phyloP scores from a whole-genome alignment of 2,329 filamentous ascomycete species.

The Knufia petricola region DNA sequence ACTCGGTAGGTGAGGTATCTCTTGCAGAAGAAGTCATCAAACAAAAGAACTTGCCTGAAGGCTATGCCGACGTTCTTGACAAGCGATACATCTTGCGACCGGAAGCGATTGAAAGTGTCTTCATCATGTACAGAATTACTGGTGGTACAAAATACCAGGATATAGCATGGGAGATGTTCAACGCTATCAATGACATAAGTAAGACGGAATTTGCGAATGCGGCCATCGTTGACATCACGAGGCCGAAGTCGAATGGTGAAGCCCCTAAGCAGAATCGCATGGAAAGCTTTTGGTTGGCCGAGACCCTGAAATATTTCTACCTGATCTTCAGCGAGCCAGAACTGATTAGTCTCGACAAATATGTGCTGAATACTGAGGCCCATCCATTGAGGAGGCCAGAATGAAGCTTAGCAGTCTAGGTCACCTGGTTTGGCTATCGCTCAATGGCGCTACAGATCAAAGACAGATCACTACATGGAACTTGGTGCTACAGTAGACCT shows the following conservation, averaged over 20 bases:
- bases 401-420: no score
- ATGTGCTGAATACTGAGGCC: conserved; percentile 37
- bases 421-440: no score
- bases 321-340: conserved; percentile 35
- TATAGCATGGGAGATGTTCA: conserved; percentile 79
- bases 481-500: no score
- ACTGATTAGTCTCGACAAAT: conserved; percentile 34
- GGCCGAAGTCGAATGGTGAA: not conserved
- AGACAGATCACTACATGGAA: no score
- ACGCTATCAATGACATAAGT: conserved; percentile 58
- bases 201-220: conserved; percentile 58
- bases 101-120: conserved; percentile 80
- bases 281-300: conserved; percentile 39
- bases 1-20: no score
- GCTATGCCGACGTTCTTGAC: conserved; percentile 14
- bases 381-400: conserved; percentile 31
- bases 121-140: conserved; percentile 84
- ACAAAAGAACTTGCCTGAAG: conserved; percentile 18
- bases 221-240: conserved; percentile 50
- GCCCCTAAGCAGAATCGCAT: conserved; percentile 27
- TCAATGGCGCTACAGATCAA: no score
- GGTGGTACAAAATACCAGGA: conserved; percentile 67
- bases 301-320: conserved; percentile 38
- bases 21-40: no score
- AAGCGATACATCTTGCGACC: conserved; percentile 43